These are phyloP conservation scores for Schwanniomyces pseudopolymorphus DNA, from an alignment of 805 yeast species.

Conservation along the genomic window DNA sequence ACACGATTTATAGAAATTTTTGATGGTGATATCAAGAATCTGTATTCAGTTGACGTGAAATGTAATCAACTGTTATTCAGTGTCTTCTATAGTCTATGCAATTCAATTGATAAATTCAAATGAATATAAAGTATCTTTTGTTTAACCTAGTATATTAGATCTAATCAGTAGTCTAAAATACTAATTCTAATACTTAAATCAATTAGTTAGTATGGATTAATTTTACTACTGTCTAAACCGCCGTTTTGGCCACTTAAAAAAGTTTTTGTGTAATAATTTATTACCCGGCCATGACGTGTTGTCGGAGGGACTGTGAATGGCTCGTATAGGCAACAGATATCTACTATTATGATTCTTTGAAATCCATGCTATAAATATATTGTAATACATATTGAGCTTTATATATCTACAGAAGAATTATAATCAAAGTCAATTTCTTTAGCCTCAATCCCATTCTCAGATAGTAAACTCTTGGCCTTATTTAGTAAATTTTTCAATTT, in stretches of 20 bases:
- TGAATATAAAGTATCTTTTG: not conserved
- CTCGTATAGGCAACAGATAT: no score
- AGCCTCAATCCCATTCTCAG: constrained; percentile 6
- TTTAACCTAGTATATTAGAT: constrained; percentile 19
- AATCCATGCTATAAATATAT: not conserved
- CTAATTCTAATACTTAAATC: constrained; percentile 2
- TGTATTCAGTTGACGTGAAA: not conserved
- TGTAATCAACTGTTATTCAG: not conserved
- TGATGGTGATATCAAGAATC: not conserved
- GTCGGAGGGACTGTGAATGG: no score
- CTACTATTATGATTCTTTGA: no score
- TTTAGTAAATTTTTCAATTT: constrained; percentile 23
- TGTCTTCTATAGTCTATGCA: constrained; percentile 1
- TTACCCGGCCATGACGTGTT: constrained; percentile 6
- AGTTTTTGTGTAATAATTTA: constrained; percentile 6
- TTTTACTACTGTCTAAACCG: not conserved
- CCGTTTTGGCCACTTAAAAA: constrained; percentile 3
- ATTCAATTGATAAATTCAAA: constrained; percentile 1
- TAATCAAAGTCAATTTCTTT: constrained; percentile 13
- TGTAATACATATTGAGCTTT: not conserved
- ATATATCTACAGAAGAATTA: not conserved
- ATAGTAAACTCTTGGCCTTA: constrained; percentile 23
- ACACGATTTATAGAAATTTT: constrained; percentile 27
- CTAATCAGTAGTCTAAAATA: constrained; percentile 41
- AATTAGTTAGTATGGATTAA: not conserved